Evolutionary conservation across 2,329 filamentous ascomycete species (phyloP).

Genomic region (Fusarium anguioides): DNA sequence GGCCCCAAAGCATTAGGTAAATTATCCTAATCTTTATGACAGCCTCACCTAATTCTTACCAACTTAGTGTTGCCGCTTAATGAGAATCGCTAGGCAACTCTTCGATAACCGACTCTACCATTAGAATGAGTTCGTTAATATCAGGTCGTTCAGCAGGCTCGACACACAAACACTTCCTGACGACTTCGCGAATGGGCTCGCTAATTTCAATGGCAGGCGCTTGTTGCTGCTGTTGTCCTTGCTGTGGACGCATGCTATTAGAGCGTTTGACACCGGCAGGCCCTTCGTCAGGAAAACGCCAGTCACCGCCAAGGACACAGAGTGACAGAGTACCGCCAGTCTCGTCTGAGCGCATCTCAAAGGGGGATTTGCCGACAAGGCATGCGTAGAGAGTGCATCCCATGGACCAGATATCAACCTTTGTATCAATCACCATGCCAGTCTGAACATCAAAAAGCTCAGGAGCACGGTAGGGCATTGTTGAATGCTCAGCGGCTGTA

Average conservation of each 20-base stretch:
- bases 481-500: constrained; percentile 93
- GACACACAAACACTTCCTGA: constrained; percentile 85
- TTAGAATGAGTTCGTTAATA: constrained; percentile 81
- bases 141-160: constrained; percentile 90
- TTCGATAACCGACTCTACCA: constrained; percentile 80
- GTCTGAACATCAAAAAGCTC: constrained; percentile 99
- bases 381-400: constrained; percentile 98
- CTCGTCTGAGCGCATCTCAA: constrained; percentile 95
- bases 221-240: constrained; percentile 48
- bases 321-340: constrained; percentile 93
- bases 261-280: constrained; percentile 64
- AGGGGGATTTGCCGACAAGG: constrained; percentile 94
- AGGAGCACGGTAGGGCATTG: constrained; percentile 97
- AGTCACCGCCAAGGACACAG: constrained; percentile 92
- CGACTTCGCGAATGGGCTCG: constrained; percentile 85
- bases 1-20: too few relatives aligned
- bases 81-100: constrained; percentile 67
- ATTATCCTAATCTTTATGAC: too few relatives aligned
- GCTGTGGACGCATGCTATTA: constrained; percentile 52
- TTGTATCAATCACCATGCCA: constrained; percentile 89
- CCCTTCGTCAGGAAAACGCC: constrained; percentile 93
- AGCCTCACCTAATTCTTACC: too few relatives aligned
- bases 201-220: constrained; percentile 69
- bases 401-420: constrained; percentile 97
- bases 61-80: too few relatives aligned